Conservation (phyloP, 768 basidiomycete species). For the Boletus pseudo-olivaceus region DNA sequence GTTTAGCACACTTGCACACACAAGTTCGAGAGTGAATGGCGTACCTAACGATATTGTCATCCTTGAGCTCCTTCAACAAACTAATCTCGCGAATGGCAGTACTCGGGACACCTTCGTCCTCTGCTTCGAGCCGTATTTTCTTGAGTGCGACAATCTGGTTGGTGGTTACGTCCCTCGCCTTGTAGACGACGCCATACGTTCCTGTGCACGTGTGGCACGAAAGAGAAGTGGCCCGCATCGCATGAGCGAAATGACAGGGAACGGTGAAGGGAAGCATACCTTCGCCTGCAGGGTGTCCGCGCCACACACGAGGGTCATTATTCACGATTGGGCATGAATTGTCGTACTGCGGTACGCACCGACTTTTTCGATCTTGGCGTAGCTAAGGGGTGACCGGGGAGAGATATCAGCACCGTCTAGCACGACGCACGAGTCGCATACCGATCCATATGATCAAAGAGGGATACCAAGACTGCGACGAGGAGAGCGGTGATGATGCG, state of each 20-base stretch:
- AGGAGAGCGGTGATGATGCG: constrained; percentile 3
- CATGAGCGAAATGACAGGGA: constrained; percentile 1
- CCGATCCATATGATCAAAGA: constrained; percentile 31
- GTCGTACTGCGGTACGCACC: constrained; percentile 56
- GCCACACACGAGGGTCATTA: constrained; percentile 19
- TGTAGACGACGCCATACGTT: constrained; percentile 98
- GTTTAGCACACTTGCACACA: constrained; percentile 6
- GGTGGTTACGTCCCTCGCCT: constrained; percentile 78
- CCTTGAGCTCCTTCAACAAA: constrained; percentile 92
- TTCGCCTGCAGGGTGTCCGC: constrained; percentile 37
- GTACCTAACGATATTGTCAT: constrained; percentile 93
- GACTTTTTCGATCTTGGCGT: constrained; percentile 97
- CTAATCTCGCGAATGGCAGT: constrained; percentile 99
- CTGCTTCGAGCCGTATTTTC: constrained; percentile 97
- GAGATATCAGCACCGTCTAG: constrained; percentile 15
- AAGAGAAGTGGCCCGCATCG: background rate
- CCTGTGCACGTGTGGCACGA: constrained; percentile 46
- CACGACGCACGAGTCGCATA: constrained; percentile 17
- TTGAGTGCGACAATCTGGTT: constrained; percentile 92
- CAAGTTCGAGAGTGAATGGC: background rate
- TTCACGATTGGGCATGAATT: constrained; percentile 1
- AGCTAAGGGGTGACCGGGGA: constrained; percentile 48
- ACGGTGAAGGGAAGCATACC: constrained; percentile 25
- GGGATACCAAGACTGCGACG: background rate
- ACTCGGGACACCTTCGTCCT: constrained; percentile 97